phyloP scores from a whole-genome alignment of 768 basidiomycete species.

The Mycena belliarum region DNA sequence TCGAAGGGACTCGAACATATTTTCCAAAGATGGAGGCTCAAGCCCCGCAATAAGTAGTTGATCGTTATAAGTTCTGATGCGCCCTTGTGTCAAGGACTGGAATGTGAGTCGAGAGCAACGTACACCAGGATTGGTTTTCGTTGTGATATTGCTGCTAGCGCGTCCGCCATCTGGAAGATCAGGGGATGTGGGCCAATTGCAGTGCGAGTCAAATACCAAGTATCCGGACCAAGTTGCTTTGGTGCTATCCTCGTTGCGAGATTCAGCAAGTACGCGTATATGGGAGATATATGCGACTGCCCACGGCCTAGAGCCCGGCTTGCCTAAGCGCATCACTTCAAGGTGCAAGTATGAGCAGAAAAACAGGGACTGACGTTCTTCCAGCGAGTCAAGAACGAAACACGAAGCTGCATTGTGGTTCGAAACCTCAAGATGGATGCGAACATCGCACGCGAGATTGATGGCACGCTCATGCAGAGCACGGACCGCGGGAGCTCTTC shows the following conservation, averaged over 20 bases:
- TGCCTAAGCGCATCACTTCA: not conserved
- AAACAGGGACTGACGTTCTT: not conserved
- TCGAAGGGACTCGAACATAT: not conserved
- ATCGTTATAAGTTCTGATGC: not conserved
- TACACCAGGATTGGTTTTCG: slow-evolving; percentile 11
- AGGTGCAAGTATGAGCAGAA: not conserved
- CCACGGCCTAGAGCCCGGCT: slow-evolving; percentile 10
- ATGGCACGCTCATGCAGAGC: slow-evolving; percentile 7
- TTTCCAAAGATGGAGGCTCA: slow-evolving; percentile 3
- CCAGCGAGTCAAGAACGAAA: slow-evolving; percentile 5
- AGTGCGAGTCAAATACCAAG: not conserved
- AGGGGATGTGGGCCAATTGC: not conserved
- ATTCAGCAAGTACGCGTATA: slow-evolving; percentile 2
- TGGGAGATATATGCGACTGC: slow-evolving; percentile 15
- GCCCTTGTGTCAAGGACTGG: not conserved
- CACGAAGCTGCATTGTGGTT: slow-evolving; percentile 13
- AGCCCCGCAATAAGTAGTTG: slow-evolving; percentile 6
- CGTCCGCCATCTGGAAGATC: slow-evolving; percentile 6
- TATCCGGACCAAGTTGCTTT: not conserved
- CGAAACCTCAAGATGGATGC: slow-evolving; percentile 10
- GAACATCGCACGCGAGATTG: slow-evolving; percentile 1
- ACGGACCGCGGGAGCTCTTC: slow-evolving; percentile 11
- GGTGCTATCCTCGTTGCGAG: not conserved
- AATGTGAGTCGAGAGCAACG: not conserved
- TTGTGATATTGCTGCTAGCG: not conserved